These are phyloP conservation scores for Alternaria ventricosa DNA, from an alignment of 2,329 filamentous ascomycete species.

Conservation along the genomic window DNA sequence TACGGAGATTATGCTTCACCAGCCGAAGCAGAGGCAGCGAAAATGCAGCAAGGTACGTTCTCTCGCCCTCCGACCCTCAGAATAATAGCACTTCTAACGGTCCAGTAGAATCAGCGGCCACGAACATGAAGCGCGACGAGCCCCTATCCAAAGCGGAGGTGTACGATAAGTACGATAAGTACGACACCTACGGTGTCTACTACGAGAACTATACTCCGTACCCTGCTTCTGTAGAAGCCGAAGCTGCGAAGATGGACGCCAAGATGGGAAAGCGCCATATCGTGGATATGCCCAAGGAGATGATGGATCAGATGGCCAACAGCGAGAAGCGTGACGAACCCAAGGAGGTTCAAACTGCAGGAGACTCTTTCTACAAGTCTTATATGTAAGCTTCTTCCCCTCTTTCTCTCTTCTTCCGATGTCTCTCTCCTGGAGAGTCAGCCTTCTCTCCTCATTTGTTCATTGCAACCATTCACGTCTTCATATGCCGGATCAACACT, in stretches of 20 bases:
- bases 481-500: not conserved
- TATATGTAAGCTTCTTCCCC: not conserved
- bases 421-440: no score
- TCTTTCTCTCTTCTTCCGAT: not conserved
- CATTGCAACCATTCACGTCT: not conserved
- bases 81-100: not conserved
- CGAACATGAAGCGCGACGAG: not conserved
- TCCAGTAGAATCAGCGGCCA: not conserved
- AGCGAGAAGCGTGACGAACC: not conserved
- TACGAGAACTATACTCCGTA: not conserved
- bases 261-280: conserved; percentile 1
- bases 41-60: not conserved
- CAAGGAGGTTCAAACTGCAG: not conserved
- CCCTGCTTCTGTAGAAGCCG: not conserved
- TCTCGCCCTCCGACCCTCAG: not conserved
- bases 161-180: not conserved
- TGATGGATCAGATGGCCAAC: not conserved
- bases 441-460: not conserved
- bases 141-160: not conserved
- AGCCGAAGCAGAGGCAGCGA: not conserved
- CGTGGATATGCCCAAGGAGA: not conserved
- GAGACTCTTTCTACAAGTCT: not conserved
- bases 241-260: not conserved
- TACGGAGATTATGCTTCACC: conserved; percentile 7
- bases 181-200: not conserved